Base-by-base conservation (phyloP, 148 eudicot species). In the Salicornia ramosissima region DNA sequence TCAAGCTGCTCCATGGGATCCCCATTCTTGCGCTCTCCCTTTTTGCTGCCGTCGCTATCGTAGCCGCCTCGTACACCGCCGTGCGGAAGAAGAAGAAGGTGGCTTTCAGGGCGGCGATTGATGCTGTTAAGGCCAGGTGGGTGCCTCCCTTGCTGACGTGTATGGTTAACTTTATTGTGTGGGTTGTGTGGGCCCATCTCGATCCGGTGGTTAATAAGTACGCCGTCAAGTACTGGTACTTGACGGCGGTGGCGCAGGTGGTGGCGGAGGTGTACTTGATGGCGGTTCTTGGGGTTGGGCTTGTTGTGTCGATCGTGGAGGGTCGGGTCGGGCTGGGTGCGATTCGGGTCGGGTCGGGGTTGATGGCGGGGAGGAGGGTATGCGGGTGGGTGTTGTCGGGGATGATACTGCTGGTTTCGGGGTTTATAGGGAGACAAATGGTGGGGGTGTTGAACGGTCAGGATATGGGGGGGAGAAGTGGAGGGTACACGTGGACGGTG, bases 361-460 rank as follows among this genome's bases (percentile, higher is more conserved):
- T 85, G 15, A 70, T 83, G 43, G 74, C 79, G 57, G 84, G 86
- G 15, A 80, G 71, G 26, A 74, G 75, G 73, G 24, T 78, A 19
- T 36, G 39, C 25, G 86, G 86, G 68, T 77, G 75, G 77, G 21
- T 72, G 31, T 46, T 86, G 3, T 31, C 40, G 34, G 74, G 72
- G 15, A 52, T 39, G 34, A 24, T 15, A 14, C 33, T 18, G 59
- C 24, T 58, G 34, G 36, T 10, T 14, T 59, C 76, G 31, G 67
- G 71, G 31, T 10, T n/a, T 22, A 72, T 77, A 28, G 67, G 76
- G 33, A 30, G 63, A n/a, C 62, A 60, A 7, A 58, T 77, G 62
- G 68, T 47, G 33, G 47, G n/a, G 64, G 36, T 46, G 6, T 59
- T 75, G 63, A 36, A 80, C 71, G 79, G 82, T 15, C 57, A 34